Conservation (phyloP, 495 filamentous ascomycete genomes). For the Peziza echinospora region DNA sequence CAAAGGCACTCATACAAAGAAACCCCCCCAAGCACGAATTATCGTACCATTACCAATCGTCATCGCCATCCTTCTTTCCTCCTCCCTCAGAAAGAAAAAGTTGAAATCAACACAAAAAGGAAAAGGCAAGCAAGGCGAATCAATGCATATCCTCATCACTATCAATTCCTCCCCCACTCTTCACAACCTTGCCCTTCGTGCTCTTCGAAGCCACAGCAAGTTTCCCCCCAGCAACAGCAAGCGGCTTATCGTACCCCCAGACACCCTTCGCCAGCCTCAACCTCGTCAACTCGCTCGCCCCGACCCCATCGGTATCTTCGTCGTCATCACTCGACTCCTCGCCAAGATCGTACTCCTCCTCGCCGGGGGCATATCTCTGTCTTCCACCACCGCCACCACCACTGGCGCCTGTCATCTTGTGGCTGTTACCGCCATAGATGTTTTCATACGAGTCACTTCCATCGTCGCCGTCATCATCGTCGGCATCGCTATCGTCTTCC, state of each 20-base stretch:
- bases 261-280: conserved; percentile 1
- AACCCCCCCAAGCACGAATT: no score
- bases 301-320: background rate
- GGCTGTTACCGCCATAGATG: background rate
- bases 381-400: background rate
- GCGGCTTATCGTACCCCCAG: background rate
- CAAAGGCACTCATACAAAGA: no score
- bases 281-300: conserved; percentile 6
- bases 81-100: no score
- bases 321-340: conserved; percentile 5
- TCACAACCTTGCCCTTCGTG: conserved; percentile 1
- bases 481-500: conserved; percentile 1
- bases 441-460: background rate
- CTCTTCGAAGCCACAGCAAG: conserved; percentile 7
- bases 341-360: conserved; percentile 18
- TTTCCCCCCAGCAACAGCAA: conserved; percentile 5
- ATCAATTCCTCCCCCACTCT: background rate
- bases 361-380: conserved; percentile 2
- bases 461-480: conserved; percentile 9
- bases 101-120: no score
- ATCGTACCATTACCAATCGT: no score
- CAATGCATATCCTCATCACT: conserved; percentile 9
- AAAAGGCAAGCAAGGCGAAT: no score
- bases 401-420: background rate
- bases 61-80: no score